Conservation (phyloP, 2,329 filamentous ascomycete species). For the Monilinia polystroma region DNA sequence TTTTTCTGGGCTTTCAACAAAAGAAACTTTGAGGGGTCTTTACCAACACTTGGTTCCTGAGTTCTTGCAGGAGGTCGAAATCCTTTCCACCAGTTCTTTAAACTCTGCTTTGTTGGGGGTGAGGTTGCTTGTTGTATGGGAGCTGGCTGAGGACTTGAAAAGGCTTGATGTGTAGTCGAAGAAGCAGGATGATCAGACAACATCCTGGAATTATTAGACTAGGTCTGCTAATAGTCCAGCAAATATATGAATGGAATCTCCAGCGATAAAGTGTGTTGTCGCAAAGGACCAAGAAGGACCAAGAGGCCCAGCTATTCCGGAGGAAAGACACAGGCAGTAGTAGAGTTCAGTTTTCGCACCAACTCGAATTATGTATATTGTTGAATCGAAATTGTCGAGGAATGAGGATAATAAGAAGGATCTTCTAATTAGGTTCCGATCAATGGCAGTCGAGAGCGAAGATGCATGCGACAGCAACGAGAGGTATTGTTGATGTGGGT, state of each 20-base stretch:
- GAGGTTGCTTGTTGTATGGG: constrained; percentile 50
- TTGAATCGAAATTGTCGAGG: background rate
- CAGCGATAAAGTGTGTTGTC: constrained; percentile 25
- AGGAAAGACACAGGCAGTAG: constrained; percentile 26
- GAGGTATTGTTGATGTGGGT: constrained; percentile 23
- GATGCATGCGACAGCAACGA: constrained; percentile 23
- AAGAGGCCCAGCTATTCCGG: constrained; percentile 25
- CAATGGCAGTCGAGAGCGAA: constrained; percentile 4
- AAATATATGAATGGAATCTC: constrained; percentile 22
- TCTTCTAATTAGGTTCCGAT: background rate
- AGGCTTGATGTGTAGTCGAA: constrained; percentile 37
- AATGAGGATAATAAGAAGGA: background rate
- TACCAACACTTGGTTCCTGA: constrained; percentile 45
- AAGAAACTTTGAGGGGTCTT: constrained; percentile 23
- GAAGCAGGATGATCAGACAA: constrained; percentile 31
- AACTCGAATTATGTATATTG: constrained; percentile 16
- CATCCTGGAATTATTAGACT: constrained; percentile 30
- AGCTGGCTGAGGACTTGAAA: constrained; percentile 36
- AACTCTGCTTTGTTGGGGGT: constrained; percentile 79
- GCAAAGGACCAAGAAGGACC: constrained; percentile 21
- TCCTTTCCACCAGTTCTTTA: constrained; percentile 96
- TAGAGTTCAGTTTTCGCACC: constrained; percentile 14
- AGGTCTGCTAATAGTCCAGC: constrained; percentile 28
- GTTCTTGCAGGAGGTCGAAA: constrained; percentile 72
- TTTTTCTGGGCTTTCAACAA: constrained; percentile 23